These are phyloP conservation scores for Arthonia radiata DNA, from an alignment of 495 filamentous ascomycete genomes.

Conservation along the genomic window DNA sequence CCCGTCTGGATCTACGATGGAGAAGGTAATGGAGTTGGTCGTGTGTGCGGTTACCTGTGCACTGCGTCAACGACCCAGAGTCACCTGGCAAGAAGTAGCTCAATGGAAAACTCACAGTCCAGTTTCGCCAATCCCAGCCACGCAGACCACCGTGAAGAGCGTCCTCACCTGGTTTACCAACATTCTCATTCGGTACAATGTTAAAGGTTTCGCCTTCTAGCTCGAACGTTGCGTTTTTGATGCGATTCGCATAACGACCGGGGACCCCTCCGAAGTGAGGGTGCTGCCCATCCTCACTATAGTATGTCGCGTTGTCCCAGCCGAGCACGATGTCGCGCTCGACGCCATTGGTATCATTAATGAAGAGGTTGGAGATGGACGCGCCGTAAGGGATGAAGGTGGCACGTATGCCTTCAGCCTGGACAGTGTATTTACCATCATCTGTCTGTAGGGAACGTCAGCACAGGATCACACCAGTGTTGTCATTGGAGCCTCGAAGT, in stretches of 20 bases:
- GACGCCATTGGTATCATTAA: conserved; percentile 43
- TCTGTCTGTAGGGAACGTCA: too few species aligned
- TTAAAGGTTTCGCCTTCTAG: conserved; percentile 41
- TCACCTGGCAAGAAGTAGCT: too few species aligned
- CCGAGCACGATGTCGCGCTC: conserved; percentile 47
- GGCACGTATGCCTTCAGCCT: conserved; percentile 43
- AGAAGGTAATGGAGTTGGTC: conserved; percentile 50
- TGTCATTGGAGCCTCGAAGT: too few species aligned
- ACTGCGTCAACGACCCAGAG: too few species aligned
- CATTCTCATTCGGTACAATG: conserved; percentile 45
- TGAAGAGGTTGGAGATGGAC: conserved; percentile 43
- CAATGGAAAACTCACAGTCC: too few species aligned
- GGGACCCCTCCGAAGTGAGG: conserved; percentile 57
- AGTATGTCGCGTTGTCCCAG: conserved; percentile 54
- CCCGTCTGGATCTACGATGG: conserved; percentile 39
- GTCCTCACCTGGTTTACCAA: conserved; percentile 33
- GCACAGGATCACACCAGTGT: too few species aligned
- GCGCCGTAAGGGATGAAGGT: conserved; percentile 61
- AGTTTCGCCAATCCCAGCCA: conserved; percentile 66
- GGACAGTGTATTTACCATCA: conserved; percentile 42
- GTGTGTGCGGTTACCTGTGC: conserved; percentile 40
- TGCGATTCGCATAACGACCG: conserved; percentile 67
- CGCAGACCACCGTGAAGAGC: conserved; percentile 63
- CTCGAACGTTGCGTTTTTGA: conserved; percentile 61
- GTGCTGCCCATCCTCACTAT: conserved; percentile 33